Base-by-base conservation (phyloP, 2,329 filamentous ascomycete genomes). In the Aspergillus melleus region DNA sequence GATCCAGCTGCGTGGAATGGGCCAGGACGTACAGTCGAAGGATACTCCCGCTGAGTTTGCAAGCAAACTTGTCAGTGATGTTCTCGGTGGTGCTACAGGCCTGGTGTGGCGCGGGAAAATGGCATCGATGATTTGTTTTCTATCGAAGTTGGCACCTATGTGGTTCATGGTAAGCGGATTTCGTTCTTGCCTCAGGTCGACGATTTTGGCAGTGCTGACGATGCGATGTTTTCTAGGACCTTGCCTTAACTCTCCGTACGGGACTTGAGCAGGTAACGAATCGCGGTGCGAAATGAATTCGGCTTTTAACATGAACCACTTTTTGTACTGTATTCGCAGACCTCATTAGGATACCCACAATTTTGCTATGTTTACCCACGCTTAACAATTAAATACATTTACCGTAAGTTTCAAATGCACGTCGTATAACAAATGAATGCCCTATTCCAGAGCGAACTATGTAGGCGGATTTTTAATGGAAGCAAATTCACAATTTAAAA, bases 31-130 rank as follows among this genome's bases (percentile, higher is more conserved):
- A 2, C 36, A 30, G 22, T 51, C n/a, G 11, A 54, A 58, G 42
- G 57, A 20, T 19, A 8, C 59, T 19, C 55, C 51, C 32, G 52
- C 47, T 14, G 55, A 58, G 30, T 61, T 57, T 53, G 55, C 59
- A 4, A 6, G 24, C 2, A 19, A 54, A 32, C 46, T 55, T 29
- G 59, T 58, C 14, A 32, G 49, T 19, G 50, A 58, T 53, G 29
- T 54, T 26, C 24, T 58, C 10, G 26, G 42, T 11, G 51, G 51
- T 20, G 44, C 56, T 19, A 10, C 20, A 4, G 59, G 59, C 2
- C 44, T 55, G 36, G 46, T 55, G 12, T 61, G 59, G 59, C 55
- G 44, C 10, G 55, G 59, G 5, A 52, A 47, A 3, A 58, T 58
- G 55, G 55, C 59, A 20, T 61, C 51, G 14, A 30, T 52, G 16